Base-by-base conservation (phyloP, 2,329 filamentous ascomycete species). In the Diaporthe citrichinensis region DNA sequence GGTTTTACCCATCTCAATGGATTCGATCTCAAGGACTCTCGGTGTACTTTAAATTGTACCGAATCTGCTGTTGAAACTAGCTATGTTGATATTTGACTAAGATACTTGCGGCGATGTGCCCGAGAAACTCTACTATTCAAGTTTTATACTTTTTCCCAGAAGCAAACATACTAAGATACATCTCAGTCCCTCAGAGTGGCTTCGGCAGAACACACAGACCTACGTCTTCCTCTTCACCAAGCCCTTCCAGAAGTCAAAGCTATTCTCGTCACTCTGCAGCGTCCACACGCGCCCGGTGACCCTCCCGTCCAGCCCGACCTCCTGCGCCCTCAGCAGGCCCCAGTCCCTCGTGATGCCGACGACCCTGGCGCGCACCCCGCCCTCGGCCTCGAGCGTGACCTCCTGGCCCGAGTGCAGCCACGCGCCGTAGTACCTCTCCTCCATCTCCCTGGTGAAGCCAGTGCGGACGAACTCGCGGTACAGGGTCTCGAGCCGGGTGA, bases 211-310 rank as follows among this genome's bases (percentile, higher is more conserved):
- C 31, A 67, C 10, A 10, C 20, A 2, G 34, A 23, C 34, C 49
- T 55, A 95, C 2, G 92, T 84, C 87, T 98, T 98, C 80, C 93
- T 90, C 86, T 92, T 95, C 28, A 99, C 87, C 80, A 99, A 82
- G 0, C 97, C 97, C 81, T 91, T 94, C 86, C 98, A 98, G 83
- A 98, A 99, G 85, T 99, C 97, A 86, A 99, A 99, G 83, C 96
- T 98, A 81, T 99, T 99, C 82, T 96, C 95, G 84, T 99, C 97
- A 83, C 95, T 98, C 87, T 98, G 96, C 84, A 99, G 85, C 79
- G 93, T 91, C 90, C 94, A 96, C 68, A 93, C 87, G 84, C 90
- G 94, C 0, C 96, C 96, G 0, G 94, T 98, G 2, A 89, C 87
- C 72, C 92, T 87, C 77, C 95, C 95, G 75, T 93, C 90, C 83